Evolutionary conservation across 805 yeast genomes (phyloP), one percentile per base, ranked within the genome.

Genomic region (Naumovozyma dairenensis): DNA sequence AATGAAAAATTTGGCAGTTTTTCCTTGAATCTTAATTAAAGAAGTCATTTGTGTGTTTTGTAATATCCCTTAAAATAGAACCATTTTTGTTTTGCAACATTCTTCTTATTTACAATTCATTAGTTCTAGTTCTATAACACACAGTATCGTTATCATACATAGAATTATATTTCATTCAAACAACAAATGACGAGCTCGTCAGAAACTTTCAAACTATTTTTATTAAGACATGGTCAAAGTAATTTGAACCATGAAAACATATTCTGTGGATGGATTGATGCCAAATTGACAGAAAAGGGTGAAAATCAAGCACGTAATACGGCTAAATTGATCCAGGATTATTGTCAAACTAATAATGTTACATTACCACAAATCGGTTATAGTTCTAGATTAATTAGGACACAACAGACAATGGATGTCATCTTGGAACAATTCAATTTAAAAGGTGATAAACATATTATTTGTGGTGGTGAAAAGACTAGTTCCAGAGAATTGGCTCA

Each of bases 221-320:
- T 81, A 38, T 68, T 81, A 34, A 74, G 94, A 60, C 94, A 82
- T 65, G 94, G 94, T 4, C 82, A 82, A 56, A 77, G 86, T 51
- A 77, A 74, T 50, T 75, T 84, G 74, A 82, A 82, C 55, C 75
- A 78, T 53, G 72, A 72, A 51, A 75, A 80, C 59, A 65, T 74
- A 43, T 82, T 82, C 60, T 80, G 92, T 56, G 94, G 94, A 14
- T 82, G 94, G 94, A 75, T 80, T 20, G 89, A 82, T 60, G 78
- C 80, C 21, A 66, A 69, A 38, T 63, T 82, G 46, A 77, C 87
- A 3, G 74, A 62, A 6, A 69, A 71, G 40, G 94, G 94, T 31
- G 62, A 66, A 43, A 60, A 63, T 40, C 92, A 82, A 57, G 93
- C 93, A 16, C 53, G 55, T 28, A 63, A 71, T 43, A 77, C 85